Base-by-base conservation (phyloP, 75 land plant genomes). In the Pseudotsuga menziesii region DNA sequence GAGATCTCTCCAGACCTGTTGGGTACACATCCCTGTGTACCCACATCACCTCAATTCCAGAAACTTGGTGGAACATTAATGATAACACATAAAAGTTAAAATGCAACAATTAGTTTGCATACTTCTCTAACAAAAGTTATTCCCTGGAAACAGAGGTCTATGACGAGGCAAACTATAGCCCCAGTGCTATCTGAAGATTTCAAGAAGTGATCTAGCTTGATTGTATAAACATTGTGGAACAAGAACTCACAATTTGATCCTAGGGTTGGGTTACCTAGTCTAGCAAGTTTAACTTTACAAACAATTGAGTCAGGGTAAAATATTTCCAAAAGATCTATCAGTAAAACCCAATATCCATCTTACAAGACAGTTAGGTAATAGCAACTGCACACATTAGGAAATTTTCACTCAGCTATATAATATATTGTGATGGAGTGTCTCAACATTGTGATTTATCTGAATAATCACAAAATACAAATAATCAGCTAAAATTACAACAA, bases 391-490 rank as follows among this genome's bases (percentile, higher is more conserved):
- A 69, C 54, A 69, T 69, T 44, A 41, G 72, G 41, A 41, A 2
- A n/a, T 41, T 41, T 22, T 41, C 11, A 2, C 72, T 22, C 54
- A 11, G 64, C 64, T 61, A 26, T n/a, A n/a, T n/a, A n/a, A n/a
- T n/a, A n/a, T 13, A 27, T 61, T 26, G 15, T 13, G 9, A 61
- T 61, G 29, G 29, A n/a, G 27, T 8, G 35, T 22, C 14, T 61
- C 4, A 8, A 27, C 35, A 12, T 61, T 61, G 27, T 63, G 41
- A 32, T 76, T 41, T 17, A 76, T 76, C 44, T 17, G 58, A 44
- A 26, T 15, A 79, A 78, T 13, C 36, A 58, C 61, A 63, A 26
- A 58, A 39, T 3, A 75, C 48, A 75, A 73, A 6, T 16, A 74
- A 25, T 4, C 9, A 16, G 35, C 3, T 39, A 44, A 74, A 25